phyloP scores from a whole-genome alignment of 208 protist genomes.

The Crithidia fasciculata region DNA sequence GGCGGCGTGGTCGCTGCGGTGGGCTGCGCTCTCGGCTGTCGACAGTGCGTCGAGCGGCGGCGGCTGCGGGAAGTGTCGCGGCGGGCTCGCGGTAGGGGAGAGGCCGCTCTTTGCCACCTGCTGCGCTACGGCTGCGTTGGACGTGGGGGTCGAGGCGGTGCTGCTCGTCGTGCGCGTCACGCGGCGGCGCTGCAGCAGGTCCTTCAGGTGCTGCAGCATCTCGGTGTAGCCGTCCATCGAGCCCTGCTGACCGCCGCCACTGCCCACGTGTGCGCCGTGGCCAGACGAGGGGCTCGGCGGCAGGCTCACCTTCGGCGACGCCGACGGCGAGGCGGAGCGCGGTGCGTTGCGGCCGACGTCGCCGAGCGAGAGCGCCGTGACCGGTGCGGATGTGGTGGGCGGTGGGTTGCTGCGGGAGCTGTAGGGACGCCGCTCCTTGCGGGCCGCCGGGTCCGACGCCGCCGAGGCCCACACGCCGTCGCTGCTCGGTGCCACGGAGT shows the following conservation, averaged over 20 bases:
- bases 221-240: constrained; percentile 74
- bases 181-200: constrained; percentile 61
- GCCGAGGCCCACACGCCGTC: constrained; percentile 17
- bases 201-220: constrained; percentile 87
- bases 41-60: constrained; percentile 29
- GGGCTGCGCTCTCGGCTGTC: not conserved
- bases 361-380: constrained; percentile 41
- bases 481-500: not conserved
- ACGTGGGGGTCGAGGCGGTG: constrained; percentile 18
- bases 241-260: constrained; percentile 25
- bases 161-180: constrained; percentile 29
- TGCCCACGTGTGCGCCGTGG: not conserved
- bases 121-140: not conserved
- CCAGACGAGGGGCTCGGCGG: not conserved
- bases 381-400: constrained; percentile 4
- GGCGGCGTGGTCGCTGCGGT: not conserved
- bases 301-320: constrained; percentile 15
- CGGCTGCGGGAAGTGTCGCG: not conserved
- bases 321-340: constrained; percentile 8
- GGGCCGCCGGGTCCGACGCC: constrained; percentile 2
- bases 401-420: constrained; percentile 3
- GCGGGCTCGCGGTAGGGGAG: constrained; percentile 12
- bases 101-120: not conserved
- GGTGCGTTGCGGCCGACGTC: constrained; percentile 14
- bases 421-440: constrained; percentile 12